Base-by-base conservation (phyloP, 208 protist species). In the Leishmania tarentolae region DNA sequence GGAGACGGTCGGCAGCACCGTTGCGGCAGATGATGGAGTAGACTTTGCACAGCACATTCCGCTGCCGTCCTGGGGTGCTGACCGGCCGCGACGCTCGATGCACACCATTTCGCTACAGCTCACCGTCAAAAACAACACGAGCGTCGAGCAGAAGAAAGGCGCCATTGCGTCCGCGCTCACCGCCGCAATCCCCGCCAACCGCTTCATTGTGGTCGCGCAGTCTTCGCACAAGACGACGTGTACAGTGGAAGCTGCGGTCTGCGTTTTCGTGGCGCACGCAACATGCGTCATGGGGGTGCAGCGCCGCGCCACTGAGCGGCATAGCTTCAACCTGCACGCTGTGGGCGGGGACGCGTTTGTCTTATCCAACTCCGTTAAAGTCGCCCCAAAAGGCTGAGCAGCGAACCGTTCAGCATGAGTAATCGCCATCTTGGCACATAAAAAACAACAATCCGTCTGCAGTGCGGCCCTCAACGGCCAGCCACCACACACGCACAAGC, bases 101-200 rank as follows among this genome's bases (percentile, higher is more conserved):
- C 79, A 89, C 83, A 91, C 81, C 57, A 75, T 93, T 52, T 79
- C 78, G 35, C 80, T 97, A 44, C 85, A 91, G 57, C 87, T 97
- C 53, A 88, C 75, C n/a, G 87, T 97, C 17, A 95, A 94, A 80
- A 97, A 97, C 85, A 97, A 97, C 88, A 94, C 91, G 5, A 91
- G 88, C 82, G 91, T 97, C 66, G 89, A 94, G 73, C 78, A 80
- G 44, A 90, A 94, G 46, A 93, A 94, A 79, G 52, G 82, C 11
- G 83, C 85, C 24, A 70, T 94, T 35, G 80, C 85, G 3, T 81
- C 90, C 0, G 87, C 78, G 24, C 79, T 97, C 69, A 80, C 90
- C 42, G 65, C 83, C 8, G 72, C 84, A n/a, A 88, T 97, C 57
- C 94, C 94, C 8, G 84, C 81, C 40, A 97, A 96, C 75, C 92